Conservation (phyloP, 129 eudicot genomes). For the Lactuca sativa region DNA sequence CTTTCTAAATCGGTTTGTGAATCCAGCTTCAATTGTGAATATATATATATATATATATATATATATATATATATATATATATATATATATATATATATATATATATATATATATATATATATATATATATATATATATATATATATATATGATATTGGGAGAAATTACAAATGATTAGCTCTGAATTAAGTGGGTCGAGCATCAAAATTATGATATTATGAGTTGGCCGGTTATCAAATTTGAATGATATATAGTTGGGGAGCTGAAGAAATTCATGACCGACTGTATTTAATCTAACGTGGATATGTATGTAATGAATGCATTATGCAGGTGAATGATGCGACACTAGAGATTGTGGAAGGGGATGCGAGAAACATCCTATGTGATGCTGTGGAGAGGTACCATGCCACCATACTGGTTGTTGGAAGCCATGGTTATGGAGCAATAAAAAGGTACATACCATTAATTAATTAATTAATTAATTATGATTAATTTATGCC, state of each 20-base stretch:
- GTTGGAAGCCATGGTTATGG: constrained; percentile 96
- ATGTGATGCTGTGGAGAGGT: constrained; percentile 80
- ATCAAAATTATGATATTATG: no score
- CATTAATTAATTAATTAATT: no score
- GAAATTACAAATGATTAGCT: background rate
- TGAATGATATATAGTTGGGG: background rate
- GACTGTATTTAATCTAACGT: background rate
- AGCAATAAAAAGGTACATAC: constrained; percentile 67
- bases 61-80: no score
- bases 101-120: no score
- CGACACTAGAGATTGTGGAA: constrained; percentile 51
- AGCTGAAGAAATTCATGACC: background rate
- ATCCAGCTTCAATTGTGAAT: background rate
- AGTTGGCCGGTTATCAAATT: background rate
- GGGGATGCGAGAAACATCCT: constrained; percentile 87
- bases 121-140: no score
- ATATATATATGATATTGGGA: background rate
- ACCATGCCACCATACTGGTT: constrained; percentile 71
- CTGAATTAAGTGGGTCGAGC: background rate
- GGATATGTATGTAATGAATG: background rate
- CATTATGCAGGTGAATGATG: constrained; percentile 61
- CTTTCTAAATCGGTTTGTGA: constrained; percentile 53
- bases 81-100: no score
- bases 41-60: no score
- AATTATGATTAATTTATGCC: no score